Base-by-base conservation (phyloP, 192 early-diverging fungal species). In the Gonapodya prolifera region DNA sequence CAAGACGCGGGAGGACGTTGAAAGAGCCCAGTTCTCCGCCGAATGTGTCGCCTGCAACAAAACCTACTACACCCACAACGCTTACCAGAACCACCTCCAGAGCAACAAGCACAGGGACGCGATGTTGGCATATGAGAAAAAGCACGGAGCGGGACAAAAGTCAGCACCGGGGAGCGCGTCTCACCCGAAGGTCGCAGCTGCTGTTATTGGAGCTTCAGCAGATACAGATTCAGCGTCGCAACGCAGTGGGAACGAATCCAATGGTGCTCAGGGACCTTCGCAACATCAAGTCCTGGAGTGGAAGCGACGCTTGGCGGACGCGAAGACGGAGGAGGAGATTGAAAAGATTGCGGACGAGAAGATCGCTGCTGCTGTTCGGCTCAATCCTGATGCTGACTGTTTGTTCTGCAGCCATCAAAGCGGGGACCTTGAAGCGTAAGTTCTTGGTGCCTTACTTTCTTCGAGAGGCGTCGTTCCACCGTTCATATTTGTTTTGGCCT, bases 31-130 rank as follows among this genome's bases (percentile, higher is more conserved):
- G 30, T 81, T 86, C 73, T 70, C 79, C 2, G 83, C 76, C 0
- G 88, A 88, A 31, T 90, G 89, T 76, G 30, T 73, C 33, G 75
- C 82, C 33, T 91, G 90, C 83, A 87, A 84, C 75, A 92, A 90
- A 82, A 83, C 86, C 1, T 96, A 92, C 78, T 86, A 85, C 16
- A 89, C 93, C 33, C 89, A 95, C 77, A 95, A 96, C 77, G 91
- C 90, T 0, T 96, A 92, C 81, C 86, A 89, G 71, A 97, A 94
- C 83, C 98, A 99, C 83, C 74, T 96, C 34, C 83, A 82, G n/a
- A 95, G 94, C 76, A 98, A 96, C 80, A 98, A 97, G 81, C 98
- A 99, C 87, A 92, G 93, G 85, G 95, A 97, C 80, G 81, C 81
- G 0, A 35, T 78, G 1, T 76, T 35, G 1, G 75, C 79, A 69